Conservation (phyloP, 345 rosid genomes). For the Streptanthus diversifolius region DNA sequence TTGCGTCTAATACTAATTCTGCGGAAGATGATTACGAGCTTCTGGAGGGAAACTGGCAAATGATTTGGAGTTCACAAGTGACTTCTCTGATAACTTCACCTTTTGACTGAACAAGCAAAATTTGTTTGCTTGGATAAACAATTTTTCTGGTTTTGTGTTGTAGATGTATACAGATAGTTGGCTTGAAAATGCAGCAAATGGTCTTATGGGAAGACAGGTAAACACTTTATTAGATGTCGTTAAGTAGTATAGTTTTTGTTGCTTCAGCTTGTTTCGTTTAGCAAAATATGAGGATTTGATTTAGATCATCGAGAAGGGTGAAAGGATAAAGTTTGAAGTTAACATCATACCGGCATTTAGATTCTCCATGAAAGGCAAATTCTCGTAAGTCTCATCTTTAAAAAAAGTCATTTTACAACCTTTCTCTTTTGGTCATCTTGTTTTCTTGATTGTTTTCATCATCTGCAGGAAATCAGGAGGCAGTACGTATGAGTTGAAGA, state of each 20-base stretch:
- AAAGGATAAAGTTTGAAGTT: constrained; percentile 62
- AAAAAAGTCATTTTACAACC: not conserved
- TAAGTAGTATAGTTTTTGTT: not conserved
- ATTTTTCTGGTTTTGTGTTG: not conserved
- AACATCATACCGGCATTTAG: constrained; percentile 67
- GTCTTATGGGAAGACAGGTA: constrained; percentile 95
- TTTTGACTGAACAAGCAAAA: not conserved
- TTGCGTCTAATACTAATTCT: constrained; percentile 35
- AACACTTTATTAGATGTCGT: not conserved
- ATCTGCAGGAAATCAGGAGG: constrained; percentile 49
- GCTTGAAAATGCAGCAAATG: constrained; percentile 89
- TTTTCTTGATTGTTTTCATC: constrained; percentile 7
- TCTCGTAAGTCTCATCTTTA: constrained; percentile 45
- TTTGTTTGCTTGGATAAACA: not conserved
- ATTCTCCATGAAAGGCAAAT: constrained; percentile 80
- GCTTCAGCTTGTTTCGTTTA: not conserved
- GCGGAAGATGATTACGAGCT: constrained; percentile 50
- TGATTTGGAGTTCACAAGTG: constrained; percentile 99
- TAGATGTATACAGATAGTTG: constrained; percentile 91
- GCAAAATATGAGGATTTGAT: not conserved
- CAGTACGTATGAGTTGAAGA: constrained; percentile 45
- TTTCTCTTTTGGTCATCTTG: not conserved
- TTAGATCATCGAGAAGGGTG: constrained; percentile 62
- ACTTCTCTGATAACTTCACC: not conserved
- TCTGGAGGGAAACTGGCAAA: constrained; percentile 84